A percentile compares a stretch with the other conserved stretches of the same genome.
These are phyloP conservation scores for Talaromyces sp. DNA, from an alignment of 2,329 filamentous ascomycete species.

Conservation along the genomic window DNA sequence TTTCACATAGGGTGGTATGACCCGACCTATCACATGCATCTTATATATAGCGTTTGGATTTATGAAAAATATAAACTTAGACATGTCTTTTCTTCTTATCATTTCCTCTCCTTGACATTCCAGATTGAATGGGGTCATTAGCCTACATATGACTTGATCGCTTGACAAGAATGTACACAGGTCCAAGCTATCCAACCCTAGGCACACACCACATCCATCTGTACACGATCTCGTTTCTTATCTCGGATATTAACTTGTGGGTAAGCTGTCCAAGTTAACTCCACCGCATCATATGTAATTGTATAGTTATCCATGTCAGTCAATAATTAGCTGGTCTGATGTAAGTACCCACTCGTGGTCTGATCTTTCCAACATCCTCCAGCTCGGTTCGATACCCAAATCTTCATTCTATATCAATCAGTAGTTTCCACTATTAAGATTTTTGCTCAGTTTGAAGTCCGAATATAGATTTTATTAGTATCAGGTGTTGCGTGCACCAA, in stretches of 20 bases:
- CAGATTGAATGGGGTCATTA: too few species aligned
- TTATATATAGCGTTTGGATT: neutral
- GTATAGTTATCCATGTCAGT: too few species aligned
- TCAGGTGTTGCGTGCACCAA: neutral
- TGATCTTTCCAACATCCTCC: neutral
- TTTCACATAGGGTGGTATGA: slow-evolving; percentile 20
- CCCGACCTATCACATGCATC: slow-evolving; percentile 1
- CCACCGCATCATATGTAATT: neutral
- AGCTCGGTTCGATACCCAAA: neutral
- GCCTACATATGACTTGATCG: neutral
- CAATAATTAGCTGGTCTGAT: neutral
- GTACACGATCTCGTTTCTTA: neutral
- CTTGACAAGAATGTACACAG: neutral
- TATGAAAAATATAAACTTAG: too few species aligned
- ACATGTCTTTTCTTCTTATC: too few species aligned
- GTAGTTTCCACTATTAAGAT: neutral
- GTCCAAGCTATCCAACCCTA: neutral
- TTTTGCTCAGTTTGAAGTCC: neutral
- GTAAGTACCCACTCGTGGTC: neutral
- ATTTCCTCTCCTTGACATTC: neutral
- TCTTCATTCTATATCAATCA: neutral
- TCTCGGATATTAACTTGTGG: neutral
- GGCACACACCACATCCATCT: neutral
- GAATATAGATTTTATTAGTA: neutral
- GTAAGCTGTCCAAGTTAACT: neutral